These are phyloP conservation scores for Hsuehochloa calcarea DNA, from an alignment of 176 grass and related monocot genomes.

Conservation along the genomic window DNA sequence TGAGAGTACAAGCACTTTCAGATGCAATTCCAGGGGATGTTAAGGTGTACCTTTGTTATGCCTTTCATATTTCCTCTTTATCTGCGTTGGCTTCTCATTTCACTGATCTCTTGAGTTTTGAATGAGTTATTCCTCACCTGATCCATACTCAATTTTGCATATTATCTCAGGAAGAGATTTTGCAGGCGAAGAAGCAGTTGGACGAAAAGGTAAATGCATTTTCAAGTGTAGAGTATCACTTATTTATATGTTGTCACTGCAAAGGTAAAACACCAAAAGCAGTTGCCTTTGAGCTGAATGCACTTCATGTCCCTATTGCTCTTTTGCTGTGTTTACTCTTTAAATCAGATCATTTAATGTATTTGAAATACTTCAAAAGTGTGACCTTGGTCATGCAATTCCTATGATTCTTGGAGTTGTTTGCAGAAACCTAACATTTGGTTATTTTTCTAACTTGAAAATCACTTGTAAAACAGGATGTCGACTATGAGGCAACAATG, in stretches of 20 bases:
- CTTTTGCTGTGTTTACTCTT: background rate
- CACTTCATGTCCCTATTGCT: background rate
- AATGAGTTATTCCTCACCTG: conserved; percentile 18
- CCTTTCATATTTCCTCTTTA: conserved; percentile 14
- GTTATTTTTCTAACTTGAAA: conserved; percentile 21
- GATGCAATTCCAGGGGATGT: conserved; percentile 71
- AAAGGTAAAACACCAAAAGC: background rate
- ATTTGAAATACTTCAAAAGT: background rate
- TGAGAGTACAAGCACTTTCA: conserved; percentile 93
- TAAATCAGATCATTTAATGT: conserved; percentile 10
- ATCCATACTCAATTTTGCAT: conserved; percentile 8
- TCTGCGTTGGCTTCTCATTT: conserved; percentile 16
- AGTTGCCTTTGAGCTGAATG: background rate
- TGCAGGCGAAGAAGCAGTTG: conserved; percentile 56
- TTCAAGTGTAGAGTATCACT: conserved; percentile 15
- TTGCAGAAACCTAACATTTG: background rate
- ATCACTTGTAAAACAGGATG: conserved; percentile 52
- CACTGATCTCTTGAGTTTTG: conserved; percentile 1
- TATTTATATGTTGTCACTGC: conserved; percentile 1
- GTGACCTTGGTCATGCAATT: background rate
- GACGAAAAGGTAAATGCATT: conserved; percentile 74
- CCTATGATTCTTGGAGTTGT: background rate
- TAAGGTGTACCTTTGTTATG: conserved; percentile 53
- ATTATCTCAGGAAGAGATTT: conserved; percentile 69
- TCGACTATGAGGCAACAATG: conserved; percentile 85